phyloP scores from a whole-genome alignment of 2,329 filamentous ascomycete species.

The Trichoderma hamatum region DNA sequence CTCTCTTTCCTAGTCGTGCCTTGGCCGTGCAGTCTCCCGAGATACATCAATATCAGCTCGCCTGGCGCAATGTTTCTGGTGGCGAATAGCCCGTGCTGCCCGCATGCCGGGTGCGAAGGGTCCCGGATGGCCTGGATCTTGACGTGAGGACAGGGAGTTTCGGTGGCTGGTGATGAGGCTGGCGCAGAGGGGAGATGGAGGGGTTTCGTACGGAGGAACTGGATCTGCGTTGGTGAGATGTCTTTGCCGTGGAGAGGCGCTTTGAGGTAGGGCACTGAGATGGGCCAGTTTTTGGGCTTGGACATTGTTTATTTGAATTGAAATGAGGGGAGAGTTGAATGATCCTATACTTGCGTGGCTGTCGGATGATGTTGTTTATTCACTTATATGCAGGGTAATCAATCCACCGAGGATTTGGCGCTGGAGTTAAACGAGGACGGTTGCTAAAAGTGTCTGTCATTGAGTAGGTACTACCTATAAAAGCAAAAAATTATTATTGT shows the following conservation, averaged over 20 bases:
- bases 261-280: constrained; percentile 55
- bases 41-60: constrained; percentile 62
- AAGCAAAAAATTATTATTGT: neutral
- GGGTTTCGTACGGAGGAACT: constrained; percentile 42
- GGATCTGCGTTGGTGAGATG: constrained; percentile 48
- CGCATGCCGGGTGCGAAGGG: constrained; percentile 58
- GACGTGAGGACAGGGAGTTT: constrained; percentile 53
- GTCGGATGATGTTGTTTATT: neutral
- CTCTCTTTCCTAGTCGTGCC: constrained; percentile 38
- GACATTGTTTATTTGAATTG: constrained; percentile 33
- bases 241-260: constrained; percentile 52
- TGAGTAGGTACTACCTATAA: neutral
- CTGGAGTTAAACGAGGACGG: neutral
- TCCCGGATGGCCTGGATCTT: constrained; percentile 57
- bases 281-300: constrained; percentile 62
- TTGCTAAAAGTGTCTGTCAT: neutral
- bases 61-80: constrained; percentile 56
- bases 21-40: constrained; percentile 57
- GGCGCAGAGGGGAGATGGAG: constrained; percentile 28
- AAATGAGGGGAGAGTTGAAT: neutral
- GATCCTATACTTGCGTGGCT: neutral
- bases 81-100: constrained; percentile 65
- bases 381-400: neutral
- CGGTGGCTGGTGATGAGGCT: constrained; percentile 38
- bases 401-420: constrained; percentile 25